These are phyloP conservation scores for Gardenia jasminoides DNA, from an alignment of 257 asterid species.

Conservation along the genomic window DNA sequence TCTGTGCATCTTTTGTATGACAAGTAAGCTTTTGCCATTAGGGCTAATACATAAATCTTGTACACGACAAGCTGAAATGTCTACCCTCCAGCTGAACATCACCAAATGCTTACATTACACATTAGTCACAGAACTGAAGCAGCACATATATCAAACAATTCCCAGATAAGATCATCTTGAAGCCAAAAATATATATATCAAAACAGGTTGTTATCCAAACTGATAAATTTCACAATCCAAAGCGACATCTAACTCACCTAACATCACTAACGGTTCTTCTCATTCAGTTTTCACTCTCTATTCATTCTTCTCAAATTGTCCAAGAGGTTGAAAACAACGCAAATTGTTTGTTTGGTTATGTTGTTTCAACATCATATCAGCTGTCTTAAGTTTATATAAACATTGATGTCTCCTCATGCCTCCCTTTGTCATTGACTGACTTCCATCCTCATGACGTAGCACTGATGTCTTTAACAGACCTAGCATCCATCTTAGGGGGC, in stretches of 20 bases:
- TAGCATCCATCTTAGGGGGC: slow-evolving; percentile 29
- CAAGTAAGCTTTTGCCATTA: not conserved
- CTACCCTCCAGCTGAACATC: not conserved
- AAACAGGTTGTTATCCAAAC: not conserved
- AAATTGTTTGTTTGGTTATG: not conserved
- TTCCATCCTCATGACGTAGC: slow-evolving; percentile 17
- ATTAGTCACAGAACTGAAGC: slow-evolving; percentile 10
- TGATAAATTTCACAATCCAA: not conserved
- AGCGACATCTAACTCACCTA: not conserved
- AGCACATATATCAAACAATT: slow-evolving; percentile 5
- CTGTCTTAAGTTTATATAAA: not conserved
- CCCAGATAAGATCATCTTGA: slow-evolving; percentile 2
- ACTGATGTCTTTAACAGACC: slow-evolving; percentile 22
- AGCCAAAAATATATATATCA: not conserved
- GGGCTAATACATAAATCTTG: not conserved
- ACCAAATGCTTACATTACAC: not conserved
- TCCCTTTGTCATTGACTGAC: not conserved
- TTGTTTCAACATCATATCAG: not conserved
- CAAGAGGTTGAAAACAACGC: not conserved
- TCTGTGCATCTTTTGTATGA: not conserved
- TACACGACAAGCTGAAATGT: slow-evolving; percentile 5
- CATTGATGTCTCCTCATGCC: not conserved
- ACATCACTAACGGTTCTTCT: not conserved
- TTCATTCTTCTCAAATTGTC: not conserved
- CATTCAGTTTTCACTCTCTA: not conserved